phyloP scores from a whole-genome alignment of 2,329 filamentous ascomycete genomes.

The Pseudopyricularia javanii region DNA sequence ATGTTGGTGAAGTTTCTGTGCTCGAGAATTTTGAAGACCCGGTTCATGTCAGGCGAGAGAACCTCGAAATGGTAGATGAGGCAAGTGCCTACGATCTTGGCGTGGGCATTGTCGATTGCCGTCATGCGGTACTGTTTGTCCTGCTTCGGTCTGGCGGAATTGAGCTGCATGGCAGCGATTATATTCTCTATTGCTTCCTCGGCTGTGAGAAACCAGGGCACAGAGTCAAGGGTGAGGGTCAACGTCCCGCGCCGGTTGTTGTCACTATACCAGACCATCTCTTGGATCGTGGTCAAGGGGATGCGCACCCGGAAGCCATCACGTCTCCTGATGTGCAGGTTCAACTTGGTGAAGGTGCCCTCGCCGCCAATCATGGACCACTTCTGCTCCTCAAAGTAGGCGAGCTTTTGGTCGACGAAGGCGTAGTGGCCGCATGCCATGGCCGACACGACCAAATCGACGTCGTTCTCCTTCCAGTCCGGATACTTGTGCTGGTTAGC shows the following conservation, averaged over 20 bases:
- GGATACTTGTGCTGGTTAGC: background rate
- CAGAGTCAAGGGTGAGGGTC: constrained; percentile 33
- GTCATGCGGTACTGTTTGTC: constrained; percentile 16
- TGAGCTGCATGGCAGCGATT: background rate
- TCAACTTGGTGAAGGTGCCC: constrained; percentile 28
- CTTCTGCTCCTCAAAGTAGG: constrained; percentile 29
- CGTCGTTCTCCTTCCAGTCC: background rate
- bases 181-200: background rate
- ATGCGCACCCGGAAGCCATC: constrained; percentile 31
- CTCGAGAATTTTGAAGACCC: constrained; percentile 15
- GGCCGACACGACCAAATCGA: constrained; percentile 3
- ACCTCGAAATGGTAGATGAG: constrained; percentile 29
- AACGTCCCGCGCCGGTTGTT: constrained; percentile 20
- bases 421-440: constrained; percentile 31
- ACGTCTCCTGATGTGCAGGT: constrained; percentile 12
- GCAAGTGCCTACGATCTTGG: constrained; percentile 23
- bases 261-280: constrained; percentile 21
- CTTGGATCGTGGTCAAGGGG: constrained; percentile 32
- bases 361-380: constrained; percentile 17
- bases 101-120: constrained; percentile 17
- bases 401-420: constrained; percentile 22
- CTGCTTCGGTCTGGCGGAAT: no score
- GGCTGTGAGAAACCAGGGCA: constrained; percentile 30
- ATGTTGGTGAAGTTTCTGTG: constrained; percentile 13
- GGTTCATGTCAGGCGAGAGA: constrained; percentile 12